Base-by-base conservation (phyloP, 129 eudicot genomes). In the Helianthus tuberosus region DNA sequence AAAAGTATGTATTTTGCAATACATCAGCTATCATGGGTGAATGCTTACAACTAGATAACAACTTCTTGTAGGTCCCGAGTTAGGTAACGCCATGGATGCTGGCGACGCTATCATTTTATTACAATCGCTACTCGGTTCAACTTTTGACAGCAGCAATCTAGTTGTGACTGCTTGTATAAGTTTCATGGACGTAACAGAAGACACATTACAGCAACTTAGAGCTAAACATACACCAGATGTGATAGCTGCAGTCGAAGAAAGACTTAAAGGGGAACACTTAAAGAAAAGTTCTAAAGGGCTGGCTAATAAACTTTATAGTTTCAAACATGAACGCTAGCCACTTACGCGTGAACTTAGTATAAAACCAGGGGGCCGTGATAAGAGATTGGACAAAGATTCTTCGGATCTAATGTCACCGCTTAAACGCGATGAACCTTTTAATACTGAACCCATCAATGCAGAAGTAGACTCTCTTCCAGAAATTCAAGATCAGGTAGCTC, bases 111-210 rank as follows among this genome's bases (percentile, higher is more conserved):
- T 95, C 46, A 91, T 89, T 1, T 85, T 86, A 77, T 66, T 95
- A 53, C 99, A 95, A 77, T 83, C 97, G 41, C 94, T 95, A 41
- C 80, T 85, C 39, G 92, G 97, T 38, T 95, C 97, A 32, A 95
- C 96, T 32, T 95, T 95, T 74, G 99, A 95, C 73, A 91, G 99
- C 86, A 91, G 99, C 87, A 96, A 91, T 64, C 93, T 95, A 68
- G 95, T 95, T 62, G 84, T 95, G 69, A 95, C 96, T 76, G 99
- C 99, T 63, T 95, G 97, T 86, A 76, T 95, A 90, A 94, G 97
- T 78, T 91, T 83, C 80, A 72, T 83, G n/a, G 74, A 68, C 39
- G 85, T 91, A 62, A 91, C 93, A 23, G 90, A 95, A 73, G 89
- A 86, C 55, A 81, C 76, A 48, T 62, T 95, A 76, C 87, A 85